These are phyloP conservation scores for Boletus pseudopeckii DNA, from an alignment of 768 basidiomycete species.

Conservation along the genomic window DNA sequence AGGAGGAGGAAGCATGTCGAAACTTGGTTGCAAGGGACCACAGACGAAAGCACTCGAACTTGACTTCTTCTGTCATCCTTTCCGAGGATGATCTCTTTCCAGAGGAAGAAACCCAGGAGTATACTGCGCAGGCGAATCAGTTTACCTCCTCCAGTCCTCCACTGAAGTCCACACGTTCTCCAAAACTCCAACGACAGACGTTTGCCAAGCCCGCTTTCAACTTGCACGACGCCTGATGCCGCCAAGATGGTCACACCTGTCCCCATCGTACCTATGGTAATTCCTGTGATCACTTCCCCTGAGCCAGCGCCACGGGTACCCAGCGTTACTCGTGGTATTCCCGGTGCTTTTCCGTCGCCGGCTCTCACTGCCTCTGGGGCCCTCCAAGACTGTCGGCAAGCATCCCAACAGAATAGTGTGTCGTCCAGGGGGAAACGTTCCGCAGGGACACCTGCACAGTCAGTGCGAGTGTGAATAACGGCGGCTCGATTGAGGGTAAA, in stretches of 20 bases:
- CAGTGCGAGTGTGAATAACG: neutral
- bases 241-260: conserved; percentile 19
- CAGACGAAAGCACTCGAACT: conserved; percentile 19
- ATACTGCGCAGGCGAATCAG: conserved; percentile 15
- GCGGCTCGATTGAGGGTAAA: no score
- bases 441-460: conserved; percentile 16
- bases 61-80: conserved; percentile 35
- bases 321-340: no score
- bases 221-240: conserved; percentile 26
- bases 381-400: conserved; percentile 22
- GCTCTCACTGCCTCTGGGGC: conserved; percentile 18
- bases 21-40: no score
- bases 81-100: conserved; percentile 17
- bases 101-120: conserved; percentile 8
- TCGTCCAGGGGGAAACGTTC: conserved; percentile 27
- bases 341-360: conserved; percentile 28
- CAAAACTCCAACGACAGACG: conserved; percentile 11
- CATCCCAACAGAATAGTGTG: conserved; percentile 45
- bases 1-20: no score
- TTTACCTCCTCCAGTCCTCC: conserved; percentile 16
- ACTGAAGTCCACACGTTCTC: conserved; percentile 18
- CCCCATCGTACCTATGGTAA: conserved; percentile 22
- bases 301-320: conserved; percentile 12
- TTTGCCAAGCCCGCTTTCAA: conserved; percentile 21
- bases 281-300: conserved; percentile 21